Percentiles rank a stretch among this genome's conserved stretches.
Evolutionary conservation across 1,284 basidiomycete genomes (phyloP).

Genomic region (Cutaneotrichosporon sp.): DNA sequence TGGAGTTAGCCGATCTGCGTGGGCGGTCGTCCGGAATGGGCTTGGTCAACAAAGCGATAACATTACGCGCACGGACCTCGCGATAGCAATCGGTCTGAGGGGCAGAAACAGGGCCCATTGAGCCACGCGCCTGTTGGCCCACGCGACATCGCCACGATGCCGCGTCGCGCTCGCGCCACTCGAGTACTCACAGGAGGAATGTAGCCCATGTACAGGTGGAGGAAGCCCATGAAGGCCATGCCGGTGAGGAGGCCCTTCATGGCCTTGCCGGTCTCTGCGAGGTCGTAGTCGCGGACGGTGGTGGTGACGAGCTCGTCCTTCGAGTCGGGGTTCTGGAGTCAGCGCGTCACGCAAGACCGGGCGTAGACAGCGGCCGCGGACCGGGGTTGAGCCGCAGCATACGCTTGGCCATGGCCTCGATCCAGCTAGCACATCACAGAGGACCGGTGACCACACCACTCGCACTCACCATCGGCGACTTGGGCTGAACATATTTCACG

Average conservation of each 20-base stretch:
- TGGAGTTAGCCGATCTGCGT: constrained; percentile 7
- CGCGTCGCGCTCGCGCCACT: neutral
- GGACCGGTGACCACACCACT: neutral
- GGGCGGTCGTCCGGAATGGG: too few relatives aligned
- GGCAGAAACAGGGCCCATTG: too few relatives aligned
- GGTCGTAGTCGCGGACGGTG: constrained; percentile 24
- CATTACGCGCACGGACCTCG: constrained; percentile 30
- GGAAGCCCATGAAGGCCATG: constrained; percentile 19
- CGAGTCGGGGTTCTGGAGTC: constrained; percentile 18
- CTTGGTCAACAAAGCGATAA: too few relatives aligned
- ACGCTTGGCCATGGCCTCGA: too few relatives aligned
- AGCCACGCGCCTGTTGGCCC: too few relatives aligned
- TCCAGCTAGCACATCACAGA: too few relatives aligned
- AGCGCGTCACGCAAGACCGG: neutral
- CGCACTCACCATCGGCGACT: constrained; percentile 19
- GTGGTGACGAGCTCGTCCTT: constrained; percentile 25
- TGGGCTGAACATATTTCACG: constrained; percentile 23
- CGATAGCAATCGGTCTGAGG: too few relatives aligned
- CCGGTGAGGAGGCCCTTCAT: constrained; percentile 23
- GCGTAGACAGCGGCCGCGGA: too few relatives aligned
- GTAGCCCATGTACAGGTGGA: constrained; percentile 26
- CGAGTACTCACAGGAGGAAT: constrained; percentile 18
- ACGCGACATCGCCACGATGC: too few relatives aligned
- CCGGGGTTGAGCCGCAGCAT: too few relatives aligned
- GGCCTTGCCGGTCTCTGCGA: constrained; percentile 22